Base-by-base conservation (phyloP, 192 early-diverging fungal genomes). In the Linnemannia exigua region DNA sequence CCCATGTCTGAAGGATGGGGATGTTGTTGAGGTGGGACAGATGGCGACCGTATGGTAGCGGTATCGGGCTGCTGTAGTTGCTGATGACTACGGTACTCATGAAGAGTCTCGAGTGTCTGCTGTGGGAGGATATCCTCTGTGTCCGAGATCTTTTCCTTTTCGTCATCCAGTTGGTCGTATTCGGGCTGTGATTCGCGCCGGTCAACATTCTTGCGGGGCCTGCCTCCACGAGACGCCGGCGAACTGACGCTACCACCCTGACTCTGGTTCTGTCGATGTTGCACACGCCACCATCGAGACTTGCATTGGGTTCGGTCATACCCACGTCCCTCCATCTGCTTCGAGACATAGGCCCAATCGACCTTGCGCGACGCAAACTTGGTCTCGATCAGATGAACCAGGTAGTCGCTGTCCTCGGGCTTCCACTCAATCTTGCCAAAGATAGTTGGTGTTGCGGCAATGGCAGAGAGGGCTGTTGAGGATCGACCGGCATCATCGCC, bases 381-480 rank as follows among this genome's bases (percentile, higher is more conserved):
- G 74, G 84, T 58, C 50, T 86, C 84, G 36, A 86, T 86, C 44
- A 86, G 28, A 25, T 72, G 78, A 9, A 86, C 84, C 11, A 86
- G 72, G 33, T 67, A 86, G 20, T 86, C 84, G 33, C 84, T 86
- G 52, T 86, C 84, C 75, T 86, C 84, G 9, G 84, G 74, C 48
- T 86, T 86, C 84, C 84, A 86, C 28, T 86, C 84, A 50, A 86
- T 86, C 31, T 86, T 86, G 25, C 84, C 84, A 86, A 80, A 86
- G 38, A 70, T 86, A 6, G 73, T 85, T 15, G 82, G 82, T 36
- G 82, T 85, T 9, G 82, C 70, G 2, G 76, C 77, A 72, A 85
- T 85, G 54, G 77, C 73, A 4, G 82, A 71, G 2, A 79, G 25
- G 41, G 37, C 19, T 35, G 58, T 63, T 63, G 58, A 63, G 4